Base-by-base conservation (phyloP, 2,329 filamentous ascomycete species). In the Fusarium nurragi region DNA sequence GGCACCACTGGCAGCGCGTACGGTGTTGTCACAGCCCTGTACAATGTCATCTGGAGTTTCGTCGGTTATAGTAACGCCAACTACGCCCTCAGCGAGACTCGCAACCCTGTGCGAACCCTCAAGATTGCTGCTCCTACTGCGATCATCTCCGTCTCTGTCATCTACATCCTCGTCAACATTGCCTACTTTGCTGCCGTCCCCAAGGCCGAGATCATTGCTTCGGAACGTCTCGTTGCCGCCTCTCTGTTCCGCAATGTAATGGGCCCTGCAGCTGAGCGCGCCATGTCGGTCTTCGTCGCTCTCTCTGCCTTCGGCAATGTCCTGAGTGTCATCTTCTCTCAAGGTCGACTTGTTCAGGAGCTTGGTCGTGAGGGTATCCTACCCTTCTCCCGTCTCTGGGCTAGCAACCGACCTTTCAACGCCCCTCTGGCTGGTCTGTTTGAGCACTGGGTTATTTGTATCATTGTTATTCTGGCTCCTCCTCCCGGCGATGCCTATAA, bases 41-140 rank as follows among this genome's bases (percentile, higher is more conserved):
- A 90, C 80, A 91, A 90, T 67, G 88, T 91, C 62, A 88, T 91
- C 69, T 91, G 88, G 84, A 87, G 84, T 60, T 91, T 87, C 69
- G 84, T 89, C 65, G 88, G 88, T 22, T 89, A 88, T 79, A 85
- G 81, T 77, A 90, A 90, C 73, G 88, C 87, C 73, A 90, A 90
- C 77, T 89, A 90, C 70, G 86, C 83, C 41, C 78, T 88, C 28
- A 85, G 83, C 71, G 89, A 91, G 78, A 89, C 87, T 43, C 86
- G 83, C 72, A 85, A 90, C 74, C 88, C 88, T 0, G 83, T 88
- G 6, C 81, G 81, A 22, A 91, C 88, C 0, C 81, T 91, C 57
- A 88, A 86, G 74, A 83, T 87, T 44, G 88, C 88, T n/a, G 87
- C 86, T 1, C 85, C 88, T 3, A 70, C 87, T 10, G 88, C 86